Conservation (phyloP, 768 basidiomycete species). For the Panaeolus cyanescens region DNA sequence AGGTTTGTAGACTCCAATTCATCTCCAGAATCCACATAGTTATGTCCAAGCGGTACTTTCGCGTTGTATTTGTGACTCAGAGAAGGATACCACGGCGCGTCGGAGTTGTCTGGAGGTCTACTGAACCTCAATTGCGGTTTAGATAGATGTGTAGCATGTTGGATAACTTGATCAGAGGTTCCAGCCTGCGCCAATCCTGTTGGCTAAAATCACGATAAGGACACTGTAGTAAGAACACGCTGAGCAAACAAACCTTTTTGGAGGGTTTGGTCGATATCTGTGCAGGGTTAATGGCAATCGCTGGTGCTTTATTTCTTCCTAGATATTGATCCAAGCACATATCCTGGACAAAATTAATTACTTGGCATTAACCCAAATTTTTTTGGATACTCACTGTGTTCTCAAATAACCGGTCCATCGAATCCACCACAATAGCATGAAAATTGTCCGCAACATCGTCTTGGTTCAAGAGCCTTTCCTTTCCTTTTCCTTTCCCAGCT, state of each 20-base stretch:
- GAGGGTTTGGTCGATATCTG: conserved; percentile 20
- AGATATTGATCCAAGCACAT: conserved; percentile 78
- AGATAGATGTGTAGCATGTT: conserved; percentile 71
- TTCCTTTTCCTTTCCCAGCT: conserved; percentile 47
- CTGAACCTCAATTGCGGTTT: conserved; percentile 87
- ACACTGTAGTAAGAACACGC: neutral
- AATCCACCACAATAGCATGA: conserved; percentile 74
- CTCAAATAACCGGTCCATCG: conserved; percentile 85
- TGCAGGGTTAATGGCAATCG: conserved; percentile 56
- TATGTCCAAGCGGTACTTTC: conserved; percentile 76
- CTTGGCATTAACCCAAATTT: neutral
- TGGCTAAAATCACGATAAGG: neutral
- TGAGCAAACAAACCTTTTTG: conserved; percentile 32
- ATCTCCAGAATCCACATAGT: conserved; percentile 21
- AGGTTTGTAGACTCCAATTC: conserved; percentile 8
- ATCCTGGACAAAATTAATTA: conserved; percentile 51
- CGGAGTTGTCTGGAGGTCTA: conserved; percentile 55
- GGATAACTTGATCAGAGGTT: conserved; percentile 58
- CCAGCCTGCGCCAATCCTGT: conserved; percentile 27
- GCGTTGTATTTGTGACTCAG: conserved; percentile 83
- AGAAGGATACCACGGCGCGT: conserved; percentile 67
- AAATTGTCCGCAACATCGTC: conserved; percentile 89
- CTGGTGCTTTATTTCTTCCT: conserved; percentile 69
- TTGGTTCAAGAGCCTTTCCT: conserved; percentile 57
- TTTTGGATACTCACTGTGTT: conserved; percentile 56